phyloP scores from a whole-genome alignment of 2,329 filamentous ascomycete species.

The Paecilomyces niveus region DNA sequence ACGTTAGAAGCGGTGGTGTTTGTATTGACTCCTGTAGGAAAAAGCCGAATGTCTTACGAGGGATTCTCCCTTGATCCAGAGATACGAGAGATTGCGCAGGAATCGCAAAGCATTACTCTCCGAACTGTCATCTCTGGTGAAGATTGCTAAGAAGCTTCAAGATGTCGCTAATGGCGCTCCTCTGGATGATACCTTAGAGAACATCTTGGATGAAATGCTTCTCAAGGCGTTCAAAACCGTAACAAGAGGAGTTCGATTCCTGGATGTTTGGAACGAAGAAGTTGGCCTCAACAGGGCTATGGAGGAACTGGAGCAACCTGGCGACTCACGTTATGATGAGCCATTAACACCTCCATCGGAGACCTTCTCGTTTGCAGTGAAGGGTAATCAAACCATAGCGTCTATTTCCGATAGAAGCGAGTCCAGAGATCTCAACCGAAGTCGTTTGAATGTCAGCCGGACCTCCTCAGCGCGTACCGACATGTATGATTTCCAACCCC shows the following conservation, averaged over 20 bases:
- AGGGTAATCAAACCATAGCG: constrained; percentile 15
- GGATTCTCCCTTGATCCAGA: constrained; percentile 67
- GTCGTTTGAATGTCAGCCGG: constrained; percentile 21
- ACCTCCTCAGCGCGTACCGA: constrained; percentile 18
- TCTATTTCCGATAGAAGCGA: constrained; percentile 22
- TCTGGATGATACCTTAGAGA: constrained; percentile 33
- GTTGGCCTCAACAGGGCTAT: constrained; percentile 39
- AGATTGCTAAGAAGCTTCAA: constrained; percentile 77
- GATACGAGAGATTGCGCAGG: constrained; percentile 67
- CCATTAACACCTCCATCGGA: constrained; percentile 34
- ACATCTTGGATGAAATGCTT: constrained; percentile 82
- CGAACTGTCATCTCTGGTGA: constrained; percentile 82
- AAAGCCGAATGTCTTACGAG: constrained; percentile 79
- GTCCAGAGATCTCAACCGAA: constrained; percentile 25
- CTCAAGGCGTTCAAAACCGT: constrained; percentile 90
- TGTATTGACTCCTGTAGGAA: constrained; percentile 52
- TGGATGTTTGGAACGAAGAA: constrained; percentile 70
- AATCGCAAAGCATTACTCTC: constrained; percentile 82
- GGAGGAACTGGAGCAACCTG: constrained; percentile 27
- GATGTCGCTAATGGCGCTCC: constrained; percentile 55
- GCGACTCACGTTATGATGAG: constrained; percentile 18
- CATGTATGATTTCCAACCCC: constrained; percentile 18
- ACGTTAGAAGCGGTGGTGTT: neutral
- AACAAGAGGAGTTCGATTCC: constrained; percentile 80
- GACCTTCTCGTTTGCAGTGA: constrained; percentile 20